Evolutionary conservation across 1,284 basidiomycete genomes (phyloP), one percentile per base, ranked within the genome.

Genomic region (Microbotryum intermedium): DNA sequence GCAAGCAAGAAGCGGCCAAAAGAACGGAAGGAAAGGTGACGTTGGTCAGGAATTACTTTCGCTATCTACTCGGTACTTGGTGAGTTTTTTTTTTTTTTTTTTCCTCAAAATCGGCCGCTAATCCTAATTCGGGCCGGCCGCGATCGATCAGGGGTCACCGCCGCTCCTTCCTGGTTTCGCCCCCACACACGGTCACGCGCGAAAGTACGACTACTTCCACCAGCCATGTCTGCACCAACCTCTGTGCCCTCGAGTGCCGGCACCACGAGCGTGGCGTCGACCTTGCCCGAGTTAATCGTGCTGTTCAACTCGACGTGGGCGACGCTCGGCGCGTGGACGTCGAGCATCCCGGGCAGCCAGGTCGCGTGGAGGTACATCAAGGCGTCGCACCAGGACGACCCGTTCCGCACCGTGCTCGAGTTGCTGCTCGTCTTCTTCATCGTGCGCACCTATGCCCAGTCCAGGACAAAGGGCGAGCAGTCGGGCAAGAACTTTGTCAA

Each of bases 401-500:
- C 95, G 1, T 89, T 89, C 48, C 82, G 95, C 58, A 92, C 90
- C 0, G 70, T 97, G 7, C 83, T 98, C 64, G 95, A 98, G 76
- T 75, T 97, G 49, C 83, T 94, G 55, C 83, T 99, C 47, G 76
- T 95, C 63, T 79, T 90, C 56, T 97, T 97, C 72, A 88, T 91
- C 23, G 80, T 97, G 55, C 79, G 90, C 56, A 98, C 93, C 0
- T 78, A 97, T 28, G 75, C 97, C 50, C 91, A 93, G 76, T 87
- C 87, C 30, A 80, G 94, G 34, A 97, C 93, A 0, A 81, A 92
- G 49, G 85, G 88, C 50, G 90, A 93, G 67, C 82, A 84, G 58
- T 84, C 82, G 29, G 86, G 84, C n/a, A 90, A 87, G 73, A 86
- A 90, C 74, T 97, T 93, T 74, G 90, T 98, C 64, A 82, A 90